A percentile compares a stretch with the other conserved stretches of the same genome.
phyloP scores from a whole-genome alignment of 305 asterid genomes.

The Fraxinus angustifolia region DNA sequence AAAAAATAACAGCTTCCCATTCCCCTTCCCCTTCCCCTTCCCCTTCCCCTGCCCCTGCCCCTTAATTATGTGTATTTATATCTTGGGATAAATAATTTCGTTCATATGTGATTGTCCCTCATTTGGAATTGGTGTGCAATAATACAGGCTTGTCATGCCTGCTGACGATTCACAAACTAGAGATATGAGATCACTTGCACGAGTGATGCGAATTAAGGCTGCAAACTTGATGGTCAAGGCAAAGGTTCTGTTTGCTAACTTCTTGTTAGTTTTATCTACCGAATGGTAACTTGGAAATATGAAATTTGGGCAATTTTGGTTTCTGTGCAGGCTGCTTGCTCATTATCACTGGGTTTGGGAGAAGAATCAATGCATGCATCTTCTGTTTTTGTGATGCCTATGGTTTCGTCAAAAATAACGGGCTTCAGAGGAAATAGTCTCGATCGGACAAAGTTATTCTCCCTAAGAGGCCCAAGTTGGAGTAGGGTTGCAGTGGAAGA shows the following conservation, averaged over 20 bases:
- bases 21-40: not conserved
- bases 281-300: slow-evolving; percentile 4
- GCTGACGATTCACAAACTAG: slow-evolving; percentile 64
- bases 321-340: slow-evolving; percentile 65
- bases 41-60: not conserved
- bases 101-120: slow-evolving; percentile 5
- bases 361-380: slow-evolving; percentile 79
- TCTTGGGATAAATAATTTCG: not conserved
- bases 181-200: slow-evolving; percentile 58
- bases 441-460: slow-evolving; percentile 52
- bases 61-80: not conserved
- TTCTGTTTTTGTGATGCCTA: slow-evolving; percentile 88
- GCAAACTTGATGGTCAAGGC: slow-evolving; percentile 56
- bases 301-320: slow-evolving; percentile 18
- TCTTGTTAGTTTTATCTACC: slow-evolving; percentile 16
- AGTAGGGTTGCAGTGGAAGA: slow-evolving; percentile 50
- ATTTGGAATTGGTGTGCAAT: slow-evolving; percentile 14
- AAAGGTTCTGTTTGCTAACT: slow-evolving; percentile 44
- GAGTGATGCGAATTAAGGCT: slow-evolving; percentile 46
- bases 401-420: slow-evolving; percentile 83
- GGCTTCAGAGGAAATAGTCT: slow-evolving; percentile 71
- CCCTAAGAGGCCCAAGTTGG: slow-evolving; percentile 63
- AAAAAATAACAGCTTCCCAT: not conserved
- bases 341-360: slow-evolving; percentile 71
- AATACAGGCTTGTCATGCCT: slow-evolving; percentile 43